Conservation (phyloP, 257 asterid genomes). For the Solanum phureja region DNA sequence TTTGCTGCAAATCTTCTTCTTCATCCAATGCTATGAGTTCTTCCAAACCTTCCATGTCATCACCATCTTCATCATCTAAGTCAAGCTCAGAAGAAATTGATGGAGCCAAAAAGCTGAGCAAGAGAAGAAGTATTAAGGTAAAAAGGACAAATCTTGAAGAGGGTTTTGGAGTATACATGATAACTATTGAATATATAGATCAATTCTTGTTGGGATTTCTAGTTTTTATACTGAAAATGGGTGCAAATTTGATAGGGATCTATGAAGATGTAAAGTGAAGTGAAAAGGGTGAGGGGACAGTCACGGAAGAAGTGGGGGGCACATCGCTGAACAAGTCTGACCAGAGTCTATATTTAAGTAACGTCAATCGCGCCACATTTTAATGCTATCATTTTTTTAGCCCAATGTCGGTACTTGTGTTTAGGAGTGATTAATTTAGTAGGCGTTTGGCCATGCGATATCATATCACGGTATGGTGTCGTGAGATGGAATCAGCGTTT, state of each 20-base stretch:
- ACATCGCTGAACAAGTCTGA: neutral
- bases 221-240: neutral
- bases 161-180: slow-evolving; percentile 34
- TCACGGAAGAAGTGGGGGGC: neutral
- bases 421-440: too few relatives aligned
- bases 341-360: neutral
- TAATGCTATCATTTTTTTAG: neutral
- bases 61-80: slow-evolving; percentile 23
- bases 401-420: neutral
- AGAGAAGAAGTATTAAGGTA: slow-evolving; percentile 33
- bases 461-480: too few relatives aligned
- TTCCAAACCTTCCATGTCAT: slow-evolving; percentile 44
- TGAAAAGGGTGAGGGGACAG: neutral
- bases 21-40: slow-evolving; percentile 81
- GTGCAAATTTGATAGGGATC: neutral
- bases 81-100: slow-evolving; percentile 8
- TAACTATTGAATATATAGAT: neutral
- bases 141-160: slow-evolving; percentile 33
- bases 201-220: neutral
- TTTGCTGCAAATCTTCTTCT: slow-evolving; percentile 30
- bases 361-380: neutral
- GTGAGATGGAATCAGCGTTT: too few relatives aligned
- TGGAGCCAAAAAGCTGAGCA: slow-evolving; percentile 22
- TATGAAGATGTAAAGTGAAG: neutral
- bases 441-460: too few relatives aligned